phyloP scores from a whole-genome alignment of 331 rosid genomes.

The Quercus phellos region DNA sequence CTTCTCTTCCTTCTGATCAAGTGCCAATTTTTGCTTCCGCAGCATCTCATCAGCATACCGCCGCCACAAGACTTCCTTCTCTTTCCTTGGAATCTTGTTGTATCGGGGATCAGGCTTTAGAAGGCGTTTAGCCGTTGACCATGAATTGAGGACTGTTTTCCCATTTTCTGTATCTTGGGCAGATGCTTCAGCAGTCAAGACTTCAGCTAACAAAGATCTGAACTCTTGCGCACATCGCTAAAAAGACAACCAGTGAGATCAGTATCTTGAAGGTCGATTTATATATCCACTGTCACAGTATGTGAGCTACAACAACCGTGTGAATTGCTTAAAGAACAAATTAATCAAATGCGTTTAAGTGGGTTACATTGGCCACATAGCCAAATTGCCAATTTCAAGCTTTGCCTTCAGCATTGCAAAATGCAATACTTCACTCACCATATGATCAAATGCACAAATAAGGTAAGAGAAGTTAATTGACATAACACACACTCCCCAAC shows the following conservation, averaged over 20 bases:
- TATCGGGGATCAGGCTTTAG: constrained; percentile 74
- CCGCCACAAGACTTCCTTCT: constrained; percentile 80
- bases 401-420: no score
- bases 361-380: background rate
- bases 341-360: background rate
- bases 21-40: constrained; percentile 58
- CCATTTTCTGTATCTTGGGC: constrained; percentile 64
- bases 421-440: background rate
- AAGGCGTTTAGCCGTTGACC: constrained; percentile 80
- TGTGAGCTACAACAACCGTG: background rate
- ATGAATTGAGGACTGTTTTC: constrained; percentile 75
- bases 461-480: background rate
- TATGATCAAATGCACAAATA: background rate
- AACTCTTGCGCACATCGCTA: constrained; percentile 83
- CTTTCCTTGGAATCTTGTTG: constrained; percentile 69
- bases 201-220: constrained; percentile 64
- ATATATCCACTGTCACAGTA: background rate
- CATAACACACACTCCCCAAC: no score
- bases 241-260: constrained; percentile 17
- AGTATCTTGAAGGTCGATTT: background rate
- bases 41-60: constrained; percentile 60
- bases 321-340: background rate
- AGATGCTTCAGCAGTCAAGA: constrained; percentile 61
- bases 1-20: constrained; percentile 59
- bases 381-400: no score